Base-by-base conservation (phyloP, 768 basidiomycete species). In the Kwoniella pini region DNA sequence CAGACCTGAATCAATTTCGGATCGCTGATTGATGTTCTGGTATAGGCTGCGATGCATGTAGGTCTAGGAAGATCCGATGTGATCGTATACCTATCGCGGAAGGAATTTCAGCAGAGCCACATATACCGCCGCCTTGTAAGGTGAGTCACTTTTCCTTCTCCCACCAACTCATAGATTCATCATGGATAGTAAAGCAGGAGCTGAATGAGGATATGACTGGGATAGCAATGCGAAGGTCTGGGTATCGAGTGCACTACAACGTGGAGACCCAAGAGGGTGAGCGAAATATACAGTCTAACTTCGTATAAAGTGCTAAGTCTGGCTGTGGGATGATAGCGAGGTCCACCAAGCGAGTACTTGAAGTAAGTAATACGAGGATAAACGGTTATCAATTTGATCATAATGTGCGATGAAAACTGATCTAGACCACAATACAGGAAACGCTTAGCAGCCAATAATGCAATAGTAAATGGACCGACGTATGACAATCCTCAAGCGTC, bases 21-120 rank as follows among this genome's bases (percentile, higher is more conserved):
- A 4, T 48, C 48, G 21, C 46, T 55, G n/a, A n/a, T n/a, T n/a
- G n/a, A n/a, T n/a, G n/a, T n/a, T n/a, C 7, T 15, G 33, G 33
- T 21, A 6, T 42, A 71, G 70, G 70, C 22, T 71, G 70, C 42
- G 65, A 67, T 56, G 67, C 70, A 19, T 71, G 70, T 53, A 48
- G 70, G 17, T 63, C 63, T 36, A 64, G 70, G 24, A 71, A 71
- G 63, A 61, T 62, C 39, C 54, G 56, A 19, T 33, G 24, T 27
- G 21, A 49, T 36, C 31, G 17, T 21, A 40, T 43, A n/a, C 12
- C 9, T 26, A 19, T 42, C 24, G 15, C 15, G 17, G 33, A 45
- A 33, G 26, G 15, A 3, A 19, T 12, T 19, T 21, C 52, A 4
- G 5, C 27, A 63, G 56, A 48, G 54, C 60, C 27, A 58, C 60